Base-by-base conservation (phyloP, 2,329 filamentous ascomycete genomes). In the Coniochaeta hoffmannii region DNA sequence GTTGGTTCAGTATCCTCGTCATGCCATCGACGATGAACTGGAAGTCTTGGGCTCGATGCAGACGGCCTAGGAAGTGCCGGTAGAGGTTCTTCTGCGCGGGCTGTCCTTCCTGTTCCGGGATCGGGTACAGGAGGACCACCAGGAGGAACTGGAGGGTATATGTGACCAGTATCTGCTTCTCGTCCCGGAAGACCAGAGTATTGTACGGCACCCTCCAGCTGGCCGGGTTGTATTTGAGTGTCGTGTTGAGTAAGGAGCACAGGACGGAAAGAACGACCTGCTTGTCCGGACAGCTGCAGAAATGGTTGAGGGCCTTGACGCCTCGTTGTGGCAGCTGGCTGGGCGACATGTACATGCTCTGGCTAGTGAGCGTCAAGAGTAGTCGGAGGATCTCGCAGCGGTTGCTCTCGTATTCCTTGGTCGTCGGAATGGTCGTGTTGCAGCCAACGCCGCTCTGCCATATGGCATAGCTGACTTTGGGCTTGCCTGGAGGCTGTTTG, bases 371-470 rank as follows among this genome's bases (percentile, higher is more conserved):
- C 0, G 91, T 91, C 61, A 99, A 77, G 38, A 99, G 80, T 56
- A 99, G 76, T 22, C 93, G 84, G 64, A 97, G 72, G 30, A 97
- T 87, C 72, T 99, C 94, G 61, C 88, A 91, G 57, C 94, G 84
- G 70, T 97, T 97, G 73, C 81, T 95, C 73, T 99, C 94, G 57
- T 90, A 87, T 64, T 97, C 92, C 69, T 90, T 96, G 53, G 87
- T 97, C 3, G 91, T 93, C 10, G 87, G 87, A 63, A 95, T 85
- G 5, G 91, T 84, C 15, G 88, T 89, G 69, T 96, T 96, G 76
- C 93, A 97, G 14, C 94, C 94, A 30, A 99, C 93, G 50, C 94
- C 94, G 66, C 90, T 97, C 73, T 97, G 91, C 94, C 94, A 99
- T 68, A 99, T 97, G 54, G 90, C 88, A 71, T 94, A 96, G 8